A percentile compares a stretch with the other conserved stretches of the same genome.
Conservation (phyloP, 1,284 basidiomycete species). For the Laetiporus sulphureus region DNA sequence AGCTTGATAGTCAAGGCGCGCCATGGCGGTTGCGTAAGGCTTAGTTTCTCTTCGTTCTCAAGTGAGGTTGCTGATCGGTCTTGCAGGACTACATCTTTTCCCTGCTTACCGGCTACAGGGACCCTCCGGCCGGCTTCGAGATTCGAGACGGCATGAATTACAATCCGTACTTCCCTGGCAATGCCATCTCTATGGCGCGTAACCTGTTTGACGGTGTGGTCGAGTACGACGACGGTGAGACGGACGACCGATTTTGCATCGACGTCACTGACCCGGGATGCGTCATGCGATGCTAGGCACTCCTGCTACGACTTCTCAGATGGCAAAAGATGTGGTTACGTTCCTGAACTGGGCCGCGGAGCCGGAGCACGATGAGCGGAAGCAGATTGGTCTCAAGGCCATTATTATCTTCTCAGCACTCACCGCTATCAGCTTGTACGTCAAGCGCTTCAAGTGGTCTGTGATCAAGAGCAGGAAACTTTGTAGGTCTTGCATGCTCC, state of each 20-base stretch:
- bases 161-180: slow-evolving; percentile 97
- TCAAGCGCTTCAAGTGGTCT: slow-evolving; percentile 95
- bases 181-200: slow-evolving; percentile 98
- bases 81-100: slow-evolving; percentile 93
- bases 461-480: slow-evolving; percentile 91
- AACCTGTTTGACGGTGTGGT: slow-evolving; percentile 94
- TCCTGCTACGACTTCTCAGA: slow-evolving; percentile 95
- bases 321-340: slow-evolving; percentile 97
- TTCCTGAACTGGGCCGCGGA: slow-evolving; percentile 96
- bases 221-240: slow-evolving; percentile 86
- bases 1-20: slow-evolving; percentile 98
- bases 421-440: slow-evolving; percentile 77
- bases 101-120: slow-evolving; percentile 94
- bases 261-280: not conserved
- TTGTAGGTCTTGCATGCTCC: slow-evolving; percentile 41
- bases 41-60: not conserved
- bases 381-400: slow-evolving; percentile 93
- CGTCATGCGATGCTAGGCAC: slow-evolving; percentile 51
- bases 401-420: slow-evolving; percentile 85
- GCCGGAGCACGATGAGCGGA: slow-evolving; percentile 96
- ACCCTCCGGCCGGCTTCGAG: slow-evolving; percentile 94
- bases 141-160: slow-evolving; percentile 98
- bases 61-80: slow-evolving; percentile 4
- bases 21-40: slow-evolving; percentile 87
- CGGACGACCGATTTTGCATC: not conserved